Evolutionary conservation across 352 stramenopile species (phyloP), one percentile per base, ranked within the genome.

Genomic region (Poterioochromonas sp.): DNA sequence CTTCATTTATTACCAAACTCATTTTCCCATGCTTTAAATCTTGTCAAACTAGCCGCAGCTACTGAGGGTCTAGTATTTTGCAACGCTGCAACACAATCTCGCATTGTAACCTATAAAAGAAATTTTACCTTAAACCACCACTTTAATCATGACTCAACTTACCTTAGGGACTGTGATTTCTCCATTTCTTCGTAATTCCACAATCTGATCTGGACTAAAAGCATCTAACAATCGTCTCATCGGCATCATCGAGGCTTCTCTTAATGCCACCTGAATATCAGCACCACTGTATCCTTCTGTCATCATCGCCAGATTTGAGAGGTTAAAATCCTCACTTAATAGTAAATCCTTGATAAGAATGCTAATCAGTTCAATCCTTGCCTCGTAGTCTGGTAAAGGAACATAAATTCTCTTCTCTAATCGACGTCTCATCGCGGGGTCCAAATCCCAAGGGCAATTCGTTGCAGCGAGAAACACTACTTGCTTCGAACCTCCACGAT

Each of bases 401-500:
- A 94, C 90, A 77, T 93, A 97, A 0, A 98, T 93, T 41, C 94
- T 86, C 82, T 98, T 98, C 47, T 97, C 95, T 37, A 98, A 85
- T 44, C 95, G 88, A 1, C 94, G 86, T 0, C 92, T 86, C 80
- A 98, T 93, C 0, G 94, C 94, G 79, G 97, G 88, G 80, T 98
- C 94, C 2, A 98, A 80, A 63, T 98, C 93, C 94, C 94, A 98
- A 43, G 95, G 94, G n/a, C 96, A 82, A 82, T 98, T 98, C 0
- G 91, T 97, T 0, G 94, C 93, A 18, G 91, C 94, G 47, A 98
- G 85, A 32, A 98, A 82, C 40, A 86, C 83, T 22, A 86, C 83
- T 0, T 80, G 49, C 82, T 76, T 22, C 80, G 11, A 76, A 93
- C 26, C 97, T 90, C 3, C 98, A 87, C 49, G 1, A 49, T 60